A percentile compares a stretch with the other conserved stretches of the same genome.
Evolutionary conservation across 805 yeast genomes (phyloP).

Genomic region (Metschnikowia reukaufii): DNA sequence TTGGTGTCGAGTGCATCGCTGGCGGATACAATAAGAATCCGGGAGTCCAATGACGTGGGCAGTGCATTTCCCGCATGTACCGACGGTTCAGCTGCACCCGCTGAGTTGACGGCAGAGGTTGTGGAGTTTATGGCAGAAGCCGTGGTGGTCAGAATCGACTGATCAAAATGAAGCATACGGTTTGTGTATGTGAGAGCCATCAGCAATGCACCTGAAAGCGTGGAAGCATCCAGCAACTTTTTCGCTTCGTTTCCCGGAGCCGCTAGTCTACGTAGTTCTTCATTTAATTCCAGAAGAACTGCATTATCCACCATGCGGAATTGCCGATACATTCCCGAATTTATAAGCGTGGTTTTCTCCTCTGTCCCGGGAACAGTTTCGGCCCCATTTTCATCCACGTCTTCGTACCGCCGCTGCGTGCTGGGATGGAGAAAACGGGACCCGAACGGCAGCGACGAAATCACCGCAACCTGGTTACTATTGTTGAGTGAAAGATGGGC

Average conservation of each 20-base stretch:
- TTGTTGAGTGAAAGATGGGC: slow-evolving; percentile 86
- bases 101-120: slow-evolving; percentile 25
- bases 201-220: slow-evolving; percentile 74
- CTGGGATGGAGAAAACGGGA: slow-evolving; percentile 71
- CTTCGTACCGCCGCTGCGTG: slow-evolving; percentile 21
- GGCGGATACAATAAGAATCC: slow-evolving; percentile 59
- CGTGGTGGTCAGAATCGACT: slow-evolving; percentile 43
- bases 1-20: slow-evolving; percentile 71
- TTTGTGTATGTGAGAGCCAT: slow-evolving; percentile 80
- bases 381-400: slow-evolving; percentile 14
- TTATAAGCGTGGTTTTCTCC: slow-evolving; percentile 25
- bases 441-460: slow-evolving; percentile 71
- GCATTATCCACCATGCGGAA: slow-evolving; percentile 77
- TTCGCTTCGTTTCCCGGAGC: slow-evolving; percentile 16
- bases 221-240: slow-evolving; percentile 27
- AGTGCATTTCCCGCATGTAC: slow-evolving; percentile 12
- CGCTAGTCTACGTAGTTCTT: slow-evolving; percentile 26
- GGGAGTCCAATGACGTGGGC: slow-evolving; percentile 32
- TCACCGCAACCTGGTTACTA: slow-evolving; percentile 78
- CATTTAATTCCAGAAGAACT: slow-evolving; percentile 58
- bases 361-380: slow-evolving; percentile 5
- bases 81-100: slow-evolving; percentile 13
- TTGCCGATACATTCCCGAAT: slow-evolving; percentile 77
- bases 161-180: slow-evolving; percentile 54
- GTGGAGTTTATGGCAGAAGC: slow-evolving; percentile 45